Conservation (phyloP, 345 rosid species). For the Populus pruinosa region DNA sequence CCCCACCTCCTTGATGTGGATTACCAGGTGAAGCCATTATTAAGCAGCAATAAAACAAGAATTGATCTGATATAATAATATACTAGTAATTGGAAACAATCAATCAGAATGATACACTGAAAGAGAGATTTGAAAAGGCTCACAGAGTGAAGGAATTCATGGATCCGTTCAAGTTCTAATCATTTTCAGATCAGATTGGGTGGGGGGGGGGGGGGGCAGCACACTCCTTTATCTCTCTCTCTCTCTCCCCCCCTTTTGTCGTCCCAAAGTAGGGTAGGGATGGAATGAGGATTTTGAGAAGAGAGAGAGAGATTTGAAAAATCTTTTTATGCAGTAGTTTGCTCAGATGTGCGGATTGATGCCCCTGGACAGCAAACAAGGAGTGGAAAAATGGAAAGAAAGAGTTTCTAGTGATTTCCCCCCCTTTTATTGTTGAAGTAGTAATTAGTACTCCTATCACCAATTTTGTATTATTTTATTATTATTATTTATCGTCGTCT, state of each 20-base stretch:
- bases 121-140: not conserved
- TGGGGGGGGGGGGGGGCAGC: not conserved
- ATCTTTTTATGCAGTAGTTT: not conserved
- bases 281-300: not conserved
- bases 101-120: not conserved
- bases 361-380: not conserved
- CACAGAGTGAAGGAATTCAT: not conserved
- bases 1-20: constrained; percentile 17
- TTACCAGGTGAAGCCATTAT: constrained; percentile 36
- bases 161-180: constrained; percentile 4
- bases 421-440: not conserved
- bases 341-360: constrained; percentile 1
- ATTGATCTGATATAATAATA: not conserved
- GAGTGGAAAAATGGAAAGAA: not conserved
- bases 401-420: not conserved
- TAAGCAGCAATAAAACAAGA: not conserved
- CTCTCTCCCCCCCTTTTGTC: not conserved
- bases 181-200: constrained; percentile 3
- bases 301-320: not conserved
- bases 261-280: not conserved
- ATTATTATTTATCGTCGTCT: not conserved
- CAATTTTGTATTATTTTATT: not conserved
- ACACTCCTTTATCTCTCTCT: not conserved
- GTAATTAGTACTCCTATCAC: not conserved
- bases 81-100: not conserved